Evolutionary conservation across 305 asterid genomes (phyloP).

Genomic region (Solanum hybrid): DNA sequence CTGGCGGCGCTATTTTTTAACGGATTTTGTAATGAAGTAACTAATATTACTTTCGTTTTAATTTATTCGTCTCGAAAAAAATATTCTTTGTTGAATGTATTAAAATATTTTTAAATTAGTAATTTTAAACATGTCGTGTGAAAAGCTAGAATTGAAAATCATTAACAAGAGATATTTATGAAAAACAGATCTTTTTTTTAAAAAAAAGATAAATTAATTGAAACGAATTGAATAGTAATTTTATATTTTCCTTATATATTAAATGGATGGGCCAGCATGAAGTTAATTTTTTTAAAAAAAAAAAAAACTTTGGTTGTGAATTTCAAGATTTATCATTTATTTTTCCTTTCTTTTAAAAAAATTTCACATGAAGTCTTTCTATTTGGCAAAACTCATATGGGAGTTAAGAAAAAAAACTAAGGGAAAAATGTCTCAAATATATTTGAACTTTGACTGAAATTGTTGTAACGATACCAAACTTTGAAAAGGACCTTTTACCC

Average conservation of each 20-base stretch:
- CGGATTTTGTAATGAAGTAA: not conserved
- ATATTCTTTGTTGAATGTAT: too few species aligned
- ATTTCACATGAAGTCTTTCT: not conserved
- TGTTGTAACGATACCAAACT: too few species aligned
- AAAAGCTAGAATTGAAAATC: too few species aligned
- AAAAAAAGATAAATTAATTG: too few species aligned
- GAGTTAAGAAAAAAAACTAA: too few species aligned
- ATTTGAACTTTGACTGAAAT: too few species aligned
- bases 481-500: too few species aligned
- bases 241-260: not conserved
- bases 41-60: not conserved
- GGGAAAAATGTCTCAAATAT: too few species aligned
- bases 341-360: not conserved
- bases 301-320: not conserved
- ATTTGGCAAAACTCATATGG: not conserved
- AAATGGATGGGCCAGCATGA: not conserved
- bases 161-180: too few species aligned
- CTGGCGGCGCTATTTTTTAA: conserved; percentile 18
- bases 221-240: too few species aligned
- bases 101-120: too few species aligned
- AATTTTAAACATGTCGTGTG: rapidly evolving
- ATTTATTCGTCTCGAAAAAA: not conserved
- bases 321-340: not conserved
- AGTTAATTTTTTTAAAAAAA: not conserved
- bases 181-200: too few species aligned